These are phyloP conservation scores for Opeltia flavorubescens DNA, from an alignment of 495 filamentous ascomycete species.

Conservation along the genomic window DNA sequence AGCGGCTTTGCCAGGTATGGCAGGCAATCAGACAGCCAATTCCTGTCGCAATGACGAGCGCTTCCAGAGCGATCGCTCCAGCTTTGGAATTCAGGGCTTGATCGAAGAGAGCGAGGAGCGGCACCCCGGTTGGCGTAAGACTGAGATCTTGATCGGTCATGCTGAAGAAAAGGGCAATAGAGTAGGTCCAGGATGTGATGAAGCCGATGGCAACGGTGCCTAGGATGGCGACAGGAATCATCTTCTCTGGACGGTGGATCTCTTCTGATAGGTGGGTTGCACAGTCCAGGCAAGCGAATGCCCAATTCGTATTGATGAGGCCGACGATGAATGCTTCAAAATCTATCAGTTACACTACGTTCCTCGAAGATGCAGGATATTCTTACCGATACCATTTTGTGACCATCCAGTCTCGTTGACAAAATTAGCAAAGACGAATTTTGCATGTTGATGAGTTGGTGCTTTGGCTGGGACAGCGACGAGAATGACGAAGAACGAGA, in stretches of 20 bases:
- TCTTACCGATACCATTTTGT: constrained; percentile 31
- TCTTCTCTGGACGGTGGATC: constrained; percentile 32
- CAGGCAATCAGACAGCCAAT: constrained; percentile 40
- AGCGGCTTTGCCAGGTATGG: constrained; percentile 43
- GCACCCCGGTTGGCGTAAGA: constrained; percentile 36
- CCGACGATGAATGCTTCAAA: constrained; percentile 45
- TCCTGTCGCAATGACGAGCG: constrained; percentile 40
- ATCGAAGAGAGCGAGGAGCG: constrained; percentile 44
- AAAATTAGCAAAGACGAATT: constrained; percentile 48
- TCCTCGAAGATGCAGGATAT: background rate
- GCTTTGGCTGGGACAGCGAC: constrained; percentile 41
- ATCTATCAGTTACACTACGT: background rate
- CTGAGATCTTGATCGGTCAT: constrained; percentile 37
- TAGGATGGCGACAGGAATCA: constrained; percentile 39
- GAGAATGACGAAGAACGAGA: constrained; percentile 40
- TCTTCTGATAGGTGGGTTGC: constrained; percentile 53
- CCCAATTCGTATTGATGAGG: constrained; percentile 47
- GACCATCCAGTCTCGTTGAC: constrained; percentile 50
- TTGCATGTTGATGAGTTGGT: constrained; percentile 35
- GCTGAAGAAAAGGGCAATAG: constrained; percentile 45
- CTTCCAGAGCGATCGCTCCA: constrained; percentile 41
- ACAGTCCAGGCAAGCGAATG: constrained; percentile 45
- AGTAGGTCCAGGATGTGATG: constrained; percentile 39
- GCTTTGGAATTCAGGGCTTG: constrained; percentile 35
- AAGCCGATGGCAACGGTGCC: constrained; percentile 46